phyloP scores from a whole-genome alignment of 352 stramenopile genomes.

The Phytophthora tubulina region DNA sequence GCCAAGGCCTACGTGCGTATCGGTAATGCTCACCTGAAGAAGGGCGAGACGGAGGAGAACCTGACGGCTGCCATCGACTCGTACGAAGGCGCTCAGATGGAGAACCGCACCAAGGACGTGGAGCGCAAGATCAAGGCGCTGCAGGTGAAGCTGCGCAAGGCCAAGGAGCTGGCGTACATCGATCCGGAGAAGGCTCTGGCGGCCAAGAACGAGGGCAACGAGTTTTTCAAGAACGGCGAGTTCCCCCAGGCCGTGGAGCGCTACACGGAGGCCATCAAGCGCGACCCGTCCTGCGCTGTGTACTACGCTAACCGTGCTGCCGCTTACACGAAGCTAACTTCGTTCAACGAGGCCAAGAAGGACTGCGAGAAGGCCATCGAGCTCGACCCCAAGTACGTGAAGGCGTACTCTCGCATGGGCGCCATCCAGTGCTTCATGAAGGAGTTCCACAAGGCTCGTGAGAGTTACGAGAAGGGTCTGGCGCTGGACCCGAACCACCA shows the following conservation, averaged over 20 bases:
- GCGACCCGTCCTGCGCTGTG: constrained; percentile 96
- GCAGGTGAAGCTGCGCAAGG: constrained; percentile 96
- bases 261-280: constrained; percentile 99
- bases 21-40: constrained; percentile 97
- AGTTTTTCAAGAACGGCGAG: constrained; percentile 96
- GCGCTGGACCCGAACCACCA: constrained; percentile 95
- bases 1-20: constrained; percentile 97
- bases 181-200: constrained; percentile 97
- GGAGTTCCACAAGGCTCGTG: constrained; percentile 99
- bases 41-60: constrained; percentile 91
- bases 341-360: constrained; percentile 91
- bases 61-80: constrained; percentile 85
- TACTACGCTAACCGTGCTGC: constrained; percentile 99
- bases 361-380: constrained; percentile 98
- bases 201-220: constrained; percentile 99
- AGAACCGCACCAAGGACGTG: constrained; percentile 93
- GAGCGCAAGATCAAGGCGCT: constrained; percentile 96
- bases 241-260: constrained; percentile 94
- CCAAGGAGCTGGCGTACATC: constrained; percentile 94
- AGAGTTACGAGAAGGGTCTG: constrained; percentile 97
- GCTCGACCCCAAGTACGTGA: constrained; percentile 99
- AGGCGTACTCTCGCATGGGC: constrained; percentile 98
- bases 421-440: constrained; percentile 99
- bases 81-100: constrained; percentile 89
- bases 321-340: constrained; percentile 99